Conservation (phyloP, 1,139 yeast genomes). For the Saccharomyces hybrid region DNA sequence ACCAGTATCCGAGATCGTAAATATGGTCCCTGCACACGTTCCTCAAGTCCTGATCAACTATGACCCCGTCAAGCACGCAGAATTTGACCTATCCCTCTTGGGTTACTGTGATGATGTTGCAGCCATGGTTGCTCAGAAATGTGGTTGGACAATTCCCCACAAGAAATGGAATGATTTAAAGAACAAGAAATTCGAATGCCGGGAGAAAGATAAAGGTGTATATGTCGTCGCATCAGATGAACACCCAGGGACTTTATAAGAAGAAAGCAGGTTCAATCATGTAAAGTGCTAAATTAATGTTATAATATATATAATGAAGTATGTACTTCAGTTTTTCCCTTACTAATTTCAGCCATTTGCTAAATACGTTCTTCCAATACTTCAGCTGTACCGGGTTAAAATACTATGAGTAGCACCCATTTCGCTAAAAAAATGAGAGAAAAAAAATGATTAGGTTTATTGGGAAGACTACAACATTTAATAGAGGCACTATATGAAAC, state of each 20-base stretch:
- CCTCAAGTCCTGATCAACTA: slow-evolving; percentile 82
- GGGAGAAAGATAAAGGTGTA: slow-evolving; percentile 27
- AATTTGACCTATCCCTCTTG: slow-evolving; percentile 71
- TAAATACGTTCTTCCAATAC: not conserved
- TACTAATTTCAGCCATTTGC: not conserved
- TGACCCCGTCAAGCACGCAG: slow-evolving; percentile 70
- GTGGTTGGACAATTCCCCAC: slow-evolving; percentile 68
- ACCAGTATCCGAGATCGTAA: slow-evolving; percentile 92
- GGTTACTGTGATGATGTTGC: slow-evolving; percentile 90
- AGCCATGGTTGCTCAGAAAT: slow-evolving; percentile 49
- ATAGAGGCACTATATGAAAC: too few relatives aligned
- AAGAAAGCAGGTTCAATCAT: not conserved
- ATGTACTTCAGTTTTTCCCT: not conserved
- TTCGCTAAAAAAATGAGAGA: not conserved
- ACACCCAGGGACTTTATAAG: not conserved
- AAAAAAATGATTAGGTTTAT: not conserved
- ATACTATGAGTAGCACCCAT: not conserved
- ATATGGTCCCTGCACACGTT: slow-evolving; percentile 56
- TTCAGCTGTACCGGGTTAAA: not conserved
- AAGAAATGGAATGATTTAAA: slow-evolving; percentile 32
- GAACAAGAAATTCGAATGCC: slow-evolving; percentile 19
- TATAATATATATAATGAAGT: not conserved
- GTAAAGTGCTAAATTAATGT: not conserved
- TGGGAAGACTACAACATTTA: too few relatives aligned
- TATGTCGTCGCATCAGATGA: slow-evolving; percentile 9